These are phyloP conservation scores for Mucor ambiguus DNA, from an alignment of 371 early-diverging fungal genomes.

Conservation along the genomic window DNA sequence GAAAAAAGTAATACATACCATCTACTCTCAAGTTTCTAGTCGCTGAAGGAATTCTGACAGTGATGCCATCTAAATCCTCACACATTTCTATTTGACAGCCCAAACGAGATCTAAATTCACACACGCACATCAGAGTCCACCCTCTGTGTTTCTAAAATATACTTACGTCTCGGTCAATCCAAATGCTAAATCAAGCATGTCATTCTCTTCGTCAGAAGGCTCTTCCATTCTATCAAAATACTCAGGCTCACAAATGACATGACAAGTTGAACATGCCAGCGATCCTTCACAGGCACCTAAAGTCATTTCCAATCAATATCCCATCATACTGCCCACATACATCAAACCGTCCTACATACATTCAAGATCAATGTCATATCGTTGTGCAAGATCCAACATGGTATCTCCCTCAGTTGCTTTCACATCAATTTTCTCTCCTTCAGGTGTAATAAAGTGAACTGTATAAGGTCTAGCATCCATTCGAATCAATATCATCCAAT, in stretches of 20 bases:
- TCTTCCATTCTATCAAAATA: slow-evolving; percentile 89
- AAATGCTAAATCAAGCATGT: slow-evolving; percentile 99
- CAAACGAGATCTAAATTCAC: slow-evolving; percentile 78
- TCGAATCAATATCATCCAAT: neutral
- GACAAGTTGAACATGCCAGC: slow-evolving; percentile 96
- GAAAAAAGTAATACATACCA: slow-evolving; percentile 52
- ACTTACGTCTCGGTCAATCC: slow-evolving; percentile 93
- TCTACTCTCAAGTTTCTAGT: slow-evolving; percentile 97
- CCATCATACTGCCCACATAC: neutral
- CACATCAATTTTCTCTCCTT: slow-evolving; percentile 79
- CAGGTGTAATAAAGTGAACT: slow-evolving; percentile 67
- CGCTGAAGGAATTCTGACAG: slow-evolving; percentile 92
- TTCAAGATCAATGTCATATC: slow-evolving; percentile 95
- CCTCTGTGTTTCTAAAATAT: no score
- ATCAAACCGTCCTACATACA: slow-evolving; percentile 54
- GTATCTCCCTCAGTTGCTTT: slow-evolving; percentile 85
- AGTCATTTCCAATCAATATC: neutral
- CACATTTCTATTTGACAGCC: slow-evolving; percentile 96
- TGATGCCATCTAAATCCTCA: slow-evolving; percentile 85
- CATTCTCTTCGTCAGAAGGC: slow-evolving; percentile 98
- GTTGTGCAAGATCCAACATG: slow-evolving; percentile 95
- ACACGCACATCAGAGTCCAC: neutral
- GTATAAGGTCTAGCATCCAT: slow-evolving; percentile 42
- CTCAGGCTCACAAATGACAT: slow-evolving; percentile 90
- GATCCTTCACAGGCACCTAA: slow-evolving; percentile 98